phyloP scores from a whole-genome alignment of 2,329 filamentous ascomycete genomes.

The Aspergillus neoniger region DNA sequence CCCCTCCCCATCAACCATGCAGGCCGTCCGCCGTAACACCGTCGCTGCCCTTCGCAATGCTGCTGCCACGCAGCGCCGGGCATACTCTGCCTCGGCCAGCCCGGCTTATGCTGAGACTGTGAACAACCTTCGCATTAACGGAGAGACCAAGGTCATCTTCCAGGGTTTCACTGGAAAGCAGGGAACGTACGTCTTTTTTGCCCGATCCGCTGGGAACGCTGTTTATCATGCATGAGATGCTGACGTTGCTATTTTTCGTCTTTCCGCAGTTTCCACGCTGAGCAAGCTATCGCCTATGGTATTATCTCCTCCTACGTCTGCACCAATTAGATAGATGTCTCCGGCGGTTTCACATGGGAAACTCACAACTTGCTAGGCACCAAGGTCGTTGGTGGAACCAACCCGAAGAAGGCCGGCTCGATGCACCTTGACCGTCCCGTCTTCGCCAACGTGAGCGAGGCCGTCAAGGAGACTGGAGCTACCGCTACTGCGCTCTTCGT shows the following conservation, averaged over 20 bases:
- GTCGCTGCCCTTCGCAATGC: constrained; percentile 68
- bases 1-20: constrained; percentile 58
- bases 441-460: constrained; percentile 85
- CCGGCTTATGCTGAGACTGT: constrained; percentile 66
- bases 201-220: neutral
- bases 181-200: constrained; percentile 73
- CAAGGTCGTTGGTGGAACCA: constrained; percentile 96
- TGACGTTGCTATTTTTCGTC: constrained; percentile 29
- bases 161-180: constrained; percentile 98
- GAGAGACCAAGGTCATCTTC: constrained; percentile 90
- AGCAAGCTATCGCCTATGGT: constrained; percentile 99
- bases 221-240: constrained; percentile 26
- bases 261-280: constrained; percentile 80
- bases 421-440: constrained; percentile 90
- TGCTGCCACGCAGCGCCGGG: constrained; percentile 64
- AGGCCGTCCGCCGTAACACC: constrained; percentile 76
- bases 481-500: constrained; percentile 95
- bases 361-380: constrained; percentile 65
- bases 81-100: constrained; percentile 68
- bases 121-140: constrained; percentile 88
- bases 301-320: constrained; percentile 35
- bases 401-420: constrained; percentile 95
- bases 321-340: constrained; percentile 7
- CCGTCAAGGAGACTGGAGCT: constrained; percentile 85
- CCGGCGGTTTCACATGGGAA: constrained; percentile 10